Evolutionary conservation across 2,329 filamentous ascomycete species (phyloP), one percentile per base, ranked within the genome.

Genomic region (Orbilia quercus): DNA sequence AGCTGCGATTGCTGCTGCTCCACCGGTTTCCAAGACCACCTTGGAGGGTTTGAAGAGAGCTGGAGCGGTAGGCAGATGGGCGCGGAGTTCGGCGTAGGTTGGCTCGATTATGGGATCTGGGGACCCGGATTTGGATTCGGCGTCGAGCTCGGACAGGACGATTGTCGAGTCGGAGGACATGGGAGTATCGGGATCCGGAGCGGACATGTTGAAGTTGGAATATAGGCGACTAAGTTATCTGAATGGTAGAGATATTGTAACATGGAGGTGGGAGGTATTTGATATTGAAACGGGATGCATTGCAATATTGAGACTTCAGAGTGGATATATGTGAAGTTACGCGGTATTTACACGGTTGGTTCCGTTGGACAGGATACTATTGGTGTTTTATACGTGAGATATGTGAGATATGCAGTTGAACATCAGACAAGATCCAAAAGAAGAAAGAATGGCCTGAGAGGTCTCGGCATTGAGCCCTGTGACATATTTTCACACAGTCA

Each of bases 1-100:
- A 23, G 76, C 59, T n/a, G 79, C 66, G 58, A 80, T 80, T 2
- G 16, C 34, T 12, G 31, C 6, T 47, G 22, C 36, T 7, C 18
- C 28, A 9, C 28, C 34, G 14, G 18, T 5, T 1, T 20, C 38
- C 22, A 44, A 23, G 36, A 31, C n/a, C 7, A 44, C 31, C n/a
- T 44, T 51, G n/a, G 28, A 31, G 20, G 31, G 36, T 1, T 57
- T 42, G 53, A 57, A 62, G 9, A 40, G 9, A 3, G 44, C 6
- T 14, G 58, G 58, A 2, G 40, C 14, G 9, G 23, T 25, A 1
- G 58, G 58, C 7, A 62, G 58, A 11, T 2, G 2, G 9, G 9
- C 9, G 16, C 47, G 2, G 11, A 59, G 7, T 3, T 40, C 18
- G 12, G 11, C 12, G n/a, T 53, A 53, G 2, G 25, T 20, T 36